Evolutionary conservation across 805 yeast genomes (phyloP).

Genomic region (Geotrichum ghanense): DNA sequence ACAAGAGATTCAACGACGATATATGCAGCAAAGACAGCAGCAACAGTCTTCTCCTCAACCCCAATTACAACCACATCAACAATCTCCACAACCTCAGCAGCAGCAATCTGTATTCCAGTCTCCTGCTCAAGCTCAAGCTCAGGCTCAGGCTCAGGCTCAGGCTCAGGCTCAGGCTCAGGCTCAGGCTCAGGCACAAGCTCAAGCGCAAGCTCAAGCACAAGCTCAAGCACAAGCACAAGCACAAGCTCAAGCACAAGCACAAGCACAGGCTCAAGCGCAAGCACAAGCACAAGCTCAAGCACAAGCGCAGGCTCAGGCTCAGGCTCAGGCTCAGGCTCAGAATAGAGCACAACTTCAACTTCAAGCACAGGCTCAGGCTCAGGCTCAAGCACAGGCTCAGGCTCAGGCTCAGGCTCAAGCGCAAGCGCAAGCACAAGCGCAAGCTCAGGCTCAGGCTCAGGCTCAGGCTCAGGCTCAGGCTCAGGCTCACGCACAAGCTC

Average conservation of each 20-base stretch:
- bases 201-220: constrained; percentile 2
- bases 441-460: constrained; percentile 18
- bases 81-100: constrained; percentile 12
- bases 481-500: constrained; percentile 16
- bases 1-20: constrained; percentile 28
- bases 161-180: no score
- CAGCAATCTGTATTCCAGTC: constrained; percentile 9
- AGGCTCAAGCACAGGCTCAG: constrained; percentile 1
- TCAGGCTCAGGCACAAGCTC: constrained; percentile 2
- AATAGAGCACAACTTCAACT: not conserved
- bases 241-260: constrained; percentile 2
- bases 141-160: constrained; percentile 18
- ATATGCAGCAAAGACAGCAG: constrained; percentile 20
- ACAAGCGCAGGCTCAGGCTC: constrained; percentile 13
- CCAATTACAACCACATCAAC: constrained; percentile 19
- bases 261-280: not conserved
- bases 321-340: constrained; percentile 8
- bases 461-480: constrained; percentile 16
- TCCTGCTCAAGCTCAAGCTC: constrained; percentile 7
- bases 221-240: constrained; percentile 3
- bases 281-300: constrained; percentile 9
- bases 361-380: not conserved
- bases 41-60: constrained; percentile 11
- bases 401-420: constrained; percentile 20
- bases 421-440: constrained; percentile 19